These are phyloP conservation scores for Chrysosporium queenslandicum DNA, from an alignment of 2,329 filamentous ascomycete species.

Conservation along the genomic window DNA sequence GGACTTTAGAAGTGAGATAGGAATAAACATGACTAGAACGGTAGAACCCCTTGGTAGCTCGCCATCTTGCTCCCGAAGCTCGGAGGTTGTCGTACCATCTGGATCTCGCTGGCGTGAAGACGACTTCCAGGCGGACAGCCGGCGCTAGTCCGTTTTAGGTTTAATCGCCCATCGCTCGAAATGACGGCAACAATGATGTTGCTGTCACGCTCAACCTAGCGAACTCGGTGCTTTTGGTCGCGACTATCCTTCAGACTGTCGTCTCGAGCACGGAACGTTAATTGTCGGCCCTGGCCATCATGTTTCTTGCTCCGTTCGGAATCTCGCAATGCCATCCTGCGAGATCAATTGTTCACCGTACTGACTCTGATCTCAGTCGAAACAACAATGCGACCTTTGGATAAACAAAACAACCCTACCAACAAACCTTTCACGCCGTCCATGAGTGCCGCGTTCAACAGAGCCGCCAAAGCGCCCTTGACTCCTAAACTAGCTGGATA, in stretches of 20 bases:
- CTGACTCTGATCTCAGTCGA: slow-evolving; percentile 19
- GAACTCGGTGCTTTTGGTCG: neutral
- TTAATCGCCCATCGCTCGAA: neutral
- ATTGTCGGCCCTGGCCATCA: slow-evolving; percentile 26
- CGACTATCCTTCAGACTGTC: neutral
- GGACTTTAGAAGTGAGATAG: no score
- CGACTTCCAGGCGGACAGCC: no score
- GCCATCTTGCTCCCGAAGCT: no score
- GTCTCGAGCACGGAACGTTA: neutral
- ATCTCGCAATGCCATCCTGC: slow-evolving; percentile 40
- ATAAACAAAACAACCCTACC: slow-evolving; percentile 41
- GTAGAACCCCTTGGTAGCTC: no score
- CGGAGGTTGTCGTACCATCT: no score
- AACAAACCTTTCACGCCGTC: slow-evolving; percentile 57
- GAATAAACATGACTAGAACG: no score
- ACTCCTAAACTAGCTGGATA: slow-evolving; percentile 49
- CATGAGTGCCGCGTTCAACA: slow-evolving; percentile 51
- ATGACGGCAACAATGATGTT: slow-evolving; percentile 1
- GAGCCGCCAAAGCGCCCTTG: slow-evolving; percentile 45
- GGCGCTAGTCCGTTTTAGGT: slow-evolving; percentile 12
- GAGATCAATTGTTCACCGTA: slow-evolving; percentile 28
- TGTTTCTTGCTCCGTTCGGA: slow-evolving; percentile 25
- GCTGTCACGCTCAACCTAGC: neutral
- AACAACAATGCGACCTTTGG: slow-evolving; percentile 39
- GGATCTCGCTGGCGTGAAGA: no score